phyloP scores from a whole-genome alignment of 306 rosid genomes.

The Begonia loranthoides region DNA sequence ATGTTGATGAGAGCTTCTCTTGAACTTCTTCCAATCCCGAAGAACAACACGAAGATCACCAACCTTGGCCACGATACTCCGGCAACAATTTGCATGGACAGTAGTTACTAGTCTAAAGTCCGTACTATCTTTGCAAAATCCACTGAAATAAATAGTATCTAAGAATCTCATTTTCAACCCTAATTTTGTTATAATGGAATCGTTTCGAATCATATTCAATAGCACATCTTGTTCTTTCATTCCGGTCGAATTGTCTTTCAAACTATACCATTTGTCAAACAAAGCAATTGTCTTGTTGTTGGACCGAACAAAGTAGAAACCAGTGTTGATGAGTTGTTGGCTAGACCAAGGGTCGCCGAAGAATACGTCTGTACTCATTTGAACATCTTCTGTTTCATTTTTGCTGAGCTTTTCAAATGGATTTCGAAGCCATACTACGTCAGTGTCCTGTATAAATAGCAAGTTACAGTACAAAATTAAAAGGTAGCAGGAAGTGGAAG shows the following conservation, averaged over 20 bases:
- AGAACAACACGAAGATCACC: slow-evolving; percentile 28
- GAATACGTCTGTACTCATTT: slow-evolving; percentile 45
- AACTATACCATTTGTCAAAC: slow-evolving; percentile 48
- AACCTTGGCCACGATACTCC: slow-evolving; percentile 49
- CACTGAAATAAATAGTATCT: slow-evolving; percentile 62
- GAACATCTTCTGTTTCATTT: slow-evolving; percentile 42
- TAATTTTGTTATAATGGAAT: slow-evolving; percentile 21
- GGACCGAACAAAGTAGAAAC: slow-evolving; percentile 48
- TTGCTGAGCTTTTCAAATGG: slow-evolving; percentile 47
- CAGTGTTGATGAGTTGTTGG: slow-evolving; percentile 43
- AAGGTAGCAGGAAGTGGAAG: no score
- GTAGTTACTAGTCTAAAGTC: slow-evolving; percentile 39
- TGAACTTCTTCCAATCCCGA: slow-evolving; percentile 61
- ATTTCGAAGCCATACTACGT: slow-evolving; percentile 73
- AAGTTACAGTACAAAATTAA: no score
- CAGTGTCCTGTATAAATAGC: slow-evolving; percentile 41
- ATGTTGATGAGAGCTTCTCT: neutral
- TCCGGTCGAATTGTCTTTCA: slow-evolving; percentile 39
- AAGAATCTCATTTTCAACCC: slow-evolving; percentile 51
- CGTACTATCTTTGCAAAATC: slow-evolving; percentile 61
- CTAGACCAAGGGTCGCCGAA: slow-evolving; percentile 35
- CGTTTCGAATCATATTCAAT: slow-evolving; percentile 9
- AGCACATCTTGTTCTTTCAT: slow-evolving; percentile 84
- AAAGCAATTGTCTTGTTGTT: slow-evolving; percentile 52
- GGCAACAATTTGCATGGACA: slow-evolving; percentile 74